These are phyloP conservation scores for Colletotrichum cuscutae DNA, from an alignment of 2,329 filamentous ascomycete genomes.

Conservation along the genomic window DNA sequence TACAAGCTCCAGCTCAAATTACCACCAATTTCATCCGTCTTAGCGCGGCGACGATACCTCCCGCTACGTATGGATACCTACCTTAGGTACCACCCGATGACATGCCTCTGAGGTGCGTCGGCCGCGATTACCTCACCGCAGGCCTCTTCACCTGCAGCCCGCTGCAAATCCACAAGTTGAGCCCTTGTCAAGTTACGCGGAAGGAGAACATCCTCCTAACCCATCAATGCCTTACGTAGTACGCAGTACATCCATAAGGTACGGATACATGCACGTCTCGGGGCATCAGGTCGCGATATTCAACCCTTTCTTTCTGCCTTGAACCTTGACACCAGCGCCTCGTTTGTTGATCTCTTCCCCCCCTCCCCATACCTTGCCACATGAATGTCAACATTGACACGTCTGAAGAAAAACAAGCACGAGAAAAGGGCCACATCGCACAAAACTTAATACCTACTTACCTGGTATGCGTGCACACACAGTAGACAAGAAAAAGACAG, in stretches of 20 bases:
- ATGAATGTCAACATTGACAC: neutral
- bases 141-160: conserved; percentile 13
- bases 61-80: too few relatives aligned
- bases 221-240: conserved; percentile 19
- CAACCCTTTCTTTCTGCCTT: neutral
- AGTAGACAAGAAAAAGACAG: neutral
- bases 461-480: too few relatives aligned
- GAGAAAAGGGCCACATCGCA: neutral
- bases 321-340: neutral
- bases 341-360: neutral
- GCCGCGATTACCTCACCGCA: neutral
- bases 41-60: neutral
- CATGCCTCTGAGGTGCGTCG: neutral
- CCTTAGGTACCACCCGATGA: neutral
- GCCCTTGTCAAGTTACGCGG: neutral
- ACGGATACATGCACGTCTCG: neutral
- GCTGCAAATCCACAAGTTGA: conserved; percentile 5
- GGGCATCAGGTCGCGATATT: neutral
- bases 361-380: neutral
- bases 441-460: neutral
- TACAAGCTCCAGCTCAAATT: neutral
- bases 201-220: conserved; percentile 4
- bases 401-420: neutral
- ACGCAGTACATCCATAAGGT: neutral
- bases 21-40: neutral